phyloP scores from a whole-genome alignment of 2,329 filamentous ascomycete genomes.

The Tympanopsis confertula region DNA sequence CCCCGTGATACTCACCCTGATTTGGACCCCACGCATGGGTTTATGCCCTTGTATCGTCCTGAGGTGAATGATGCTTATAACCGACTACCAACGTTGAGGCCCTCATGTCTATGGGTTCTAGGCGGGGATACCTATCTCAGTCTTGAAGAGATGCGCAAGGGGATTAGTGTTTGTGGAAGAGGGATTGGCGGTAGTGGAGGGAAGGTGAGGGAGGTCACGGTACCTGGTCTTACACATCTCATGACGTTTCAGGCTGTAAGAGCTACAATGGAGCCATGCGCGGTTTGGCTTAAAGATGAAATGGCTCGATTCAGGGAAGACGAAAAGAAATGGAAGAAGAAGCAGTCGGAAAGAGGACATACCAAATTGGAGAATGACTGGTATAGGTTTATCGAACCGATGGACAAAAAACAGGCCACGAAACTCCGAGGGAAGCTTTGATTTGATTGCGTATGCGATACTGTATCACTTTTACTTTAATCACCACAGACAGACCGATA shows the following conservation, averaged over 20 bases:
- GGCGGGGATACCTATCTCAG: not conserved
- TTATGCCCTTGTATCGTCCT: not conserved
- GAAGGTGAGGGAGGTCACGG: not conserved
- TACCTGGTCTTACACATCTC: not conserved
- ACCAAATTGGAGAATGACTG: not conserved
- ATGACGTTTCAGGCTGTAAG: not conserved
- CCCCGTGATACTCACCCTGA: not conserved
- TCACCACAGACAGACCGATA: no score
- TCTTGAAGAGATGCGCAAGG: not conserved
- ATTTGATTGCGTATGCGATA: no score
- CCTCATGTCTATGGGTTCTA: not conserved
- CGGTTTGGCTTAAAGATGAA: not conserved
- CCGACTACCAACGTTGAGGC: not conserved
- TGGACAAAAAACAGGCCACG: not conserved
- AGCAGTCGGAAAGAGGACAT: not conserved
- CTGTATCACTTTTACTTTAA: no score
- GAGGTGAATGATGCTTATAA: not conserved
- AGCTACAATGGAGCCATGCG: not conserved
- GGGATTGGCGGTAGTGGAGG: conserved; percentile 1
- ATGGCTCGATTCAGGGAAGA: not conserved
- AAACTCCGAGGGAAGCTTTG: not conserved
- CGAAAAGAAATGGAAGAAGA: not conserved
- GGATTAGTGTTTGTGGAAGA: not conserved
- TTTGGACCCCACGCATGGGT: not conserved
- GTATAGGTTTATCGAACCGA: not conserved